Percentiles rank a stretch among this genome's conserved stretches.
Conservation (phyloP, 805 yeast species). For the Ogataea paradorogensis region DNA sequence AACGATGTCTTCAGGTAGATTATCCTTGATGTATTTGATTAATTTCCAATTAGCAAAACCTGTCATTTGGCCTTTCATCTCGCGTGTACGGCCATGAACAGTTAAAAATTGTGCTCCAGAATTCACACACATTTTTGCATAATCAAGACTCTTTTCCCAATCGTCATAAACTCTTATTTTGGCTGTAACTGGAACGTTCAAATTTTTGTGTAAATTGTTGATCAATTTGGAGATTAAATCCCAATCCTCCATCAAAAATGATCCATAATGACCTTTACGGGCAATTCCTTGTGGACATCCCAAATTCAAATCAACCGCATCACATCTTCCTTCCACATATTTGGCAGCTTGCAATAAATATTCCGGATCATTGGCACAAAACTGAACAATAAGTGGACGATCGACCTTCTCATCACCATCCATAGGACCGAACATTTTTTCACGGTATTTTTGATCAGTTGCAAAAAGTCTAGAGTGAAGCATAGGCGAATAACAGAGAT, state of each 20-base stretch:
- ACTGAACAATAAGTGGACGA: slow-evolving; percentile 89
- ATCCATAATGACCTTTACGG: slow-evolving; percentile 88
- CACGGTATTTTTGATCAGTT: slow-evolving; percentile 75
- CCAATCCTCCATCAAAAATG: slow-evolving; percentile 98
- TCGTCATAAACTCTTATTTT: slow-evolving; percentile 89
- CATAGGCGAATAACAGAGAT: slow-evolving; percentile 95
- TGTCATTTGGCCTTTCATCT: slow-evolving; percentile 95
- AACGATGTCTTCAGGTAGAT: slow-evolving; percentile 75
- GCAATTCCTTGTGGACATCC: slow-evolving; percentile 99
- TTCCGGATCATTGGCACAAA: slow-evolving; percentile 95
- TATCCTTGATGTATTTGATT: slow-evolving; percentile 70
- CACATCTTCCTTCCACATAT: slow-evolving; percentile 77
- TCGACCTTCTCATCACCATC: slow-evolving; percentile 74
- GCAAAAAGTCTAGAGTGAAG: slow-evolving; percentile 89
- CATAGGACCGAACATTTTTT: slow-evolving; percentile 62
- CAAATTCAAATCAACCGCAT: slow-evolving; percentile 91
- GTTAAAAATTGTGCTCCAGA: slow-evolving; percentile 97
- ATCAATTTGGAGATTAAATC: slow-evolving; percentile 71
- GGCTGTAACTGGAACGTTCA: slow-evolving; percentile 89
- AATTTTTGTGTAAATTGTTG: slow-evolving; percentile 65
- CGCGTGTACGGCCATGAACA: slow-evolving; percentile 93
- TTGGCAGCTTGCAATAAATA: slow-evolving; percentile 77
- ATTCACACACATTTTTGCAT: slow-evolving; percentile 81
- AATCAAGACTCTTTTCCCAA: slow-evolving; percentile 74
- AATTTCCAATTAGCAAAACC: slow-evolving; percentile 94